Conservation (phyloP, 75 land plant species). For the Pinus albicaulis region DNA sequence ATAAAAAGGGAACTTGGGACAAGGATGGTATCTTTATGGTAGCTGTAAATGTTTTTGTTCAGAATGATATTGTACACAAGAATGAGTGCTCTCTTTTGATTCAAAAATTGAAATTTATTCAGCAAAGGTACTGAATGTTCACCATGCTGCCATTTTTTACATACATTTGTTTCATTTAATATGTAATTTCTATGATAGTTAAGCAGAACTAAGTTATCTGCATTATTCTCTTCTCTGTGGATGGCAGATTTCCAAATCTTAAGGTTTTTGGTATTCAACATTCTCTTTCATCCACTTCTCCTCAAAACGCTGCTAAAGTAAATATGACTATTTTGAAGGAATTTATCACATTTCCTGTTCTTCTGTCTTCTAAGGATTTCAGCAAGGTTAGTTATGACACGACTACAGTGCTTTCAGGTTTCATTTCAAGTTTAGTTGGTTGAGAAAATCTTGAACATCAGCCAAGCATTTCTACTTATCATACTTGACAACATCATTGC, state of each 20-base stretch:
- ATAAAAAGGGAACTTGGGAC: not conserved
- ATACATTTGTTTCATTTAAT: not conserved
- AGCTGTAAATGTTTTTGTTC: conserved; percentile 13
- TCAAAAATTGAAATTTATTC: conserved; percentile 33
- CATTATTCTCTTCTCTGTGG: not conserved
- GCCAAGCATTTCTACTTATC: not conserved
- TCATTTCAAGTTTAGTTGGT: not conserved
- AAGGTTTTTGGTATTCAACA: conserved; percentile 24
- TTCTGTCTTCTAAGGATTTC: conserved; percentile 24
- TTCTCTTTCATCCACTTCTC: conserved; percentile 1
- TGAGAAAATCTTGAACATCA: not conserved
- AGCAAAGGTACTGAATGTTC: conserved; percentile 34
- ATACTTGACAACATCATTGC: no score
- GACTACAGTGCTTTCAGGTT: not conserved
- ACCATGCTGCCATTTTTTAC: not conserved
- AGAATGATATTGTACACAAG: not conserved
- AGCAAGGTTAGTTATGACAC: conserved; percentile 24
- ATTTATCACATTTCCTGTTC: conserved; percentile 38
- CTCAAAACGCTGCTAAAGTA: conserved; percentile 3
- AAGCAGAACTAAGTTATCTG: not conserved
- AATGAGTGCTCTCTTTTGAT: conserved; percentile 12
- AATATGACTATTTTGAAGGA: conserved; percentile 24
- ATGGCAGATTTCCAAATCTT: conserved; percentile 31
- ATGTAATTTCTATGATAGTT: not conserved
- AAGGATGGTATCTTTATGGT: conserved; percentile 21